Evolutionary conservation across 31 red algal species (phyloP), one percentile per base, ranked within the genome.

Genomic region (Endocladia muricata): DNA sequence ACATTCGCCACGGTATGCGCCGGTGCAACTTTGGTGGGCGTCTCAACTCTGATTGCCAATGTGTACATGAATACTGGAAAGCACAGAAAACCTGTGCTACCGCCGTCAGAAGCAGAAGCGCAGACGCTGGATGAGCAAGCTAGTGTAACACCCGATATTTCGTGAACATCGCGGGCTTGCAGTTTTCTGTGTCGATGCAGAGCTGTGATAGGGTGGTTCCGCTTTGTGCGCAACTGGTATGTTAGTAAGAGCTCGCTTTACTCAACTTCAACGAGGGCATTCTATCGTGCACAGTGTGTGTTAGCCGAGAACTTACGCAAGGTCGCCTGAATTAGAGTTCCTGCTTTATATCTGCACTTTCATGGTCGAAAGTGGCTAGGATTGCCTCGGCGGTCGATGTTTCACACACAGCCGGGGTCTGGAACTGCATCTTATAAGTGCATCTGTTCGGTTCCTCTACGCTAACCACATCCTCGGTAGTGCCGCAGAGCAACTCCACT

Each of bases 391-490:
- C 64, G 42, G 56, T 63, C 21, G 19, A n/a, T 65, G 58, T 17
- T 36, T 73, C 74, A 55, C 91, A 94, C 26, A 78, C 78, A 4
- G 85, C 91, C 17, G 85, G 76, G 29, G 91, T 94, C 52, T 76
- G 54, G 26, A 83, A 72, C 23, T 52, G 58, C 85, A 94, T 89
- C 17, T 21, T 35, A 57, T 94, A 94, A 0, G 78, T 52, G 37
- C 91, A 94, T 47, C 73, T 49, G 41, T 76, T 73, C n/a, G 84
- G 91, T 34, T 94, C 91, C 28, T 84, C 75, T 22, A 94, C 91
- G 9, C 59, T 59, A 1, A 94, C 70, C n/a, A 94, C 78, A 33
- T 84, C 81, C 59, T 88, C 84, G 39, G 48, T 76, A 3, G 63
- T 77, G 6, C 85, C 85, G 69, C 91, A 94, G 28, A 58, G n/a